phyloP scores from a whole-genome alignment of 225 moss, liverwort and hornwort genomes.

The Physcomitrellopsis africana region DNA sequence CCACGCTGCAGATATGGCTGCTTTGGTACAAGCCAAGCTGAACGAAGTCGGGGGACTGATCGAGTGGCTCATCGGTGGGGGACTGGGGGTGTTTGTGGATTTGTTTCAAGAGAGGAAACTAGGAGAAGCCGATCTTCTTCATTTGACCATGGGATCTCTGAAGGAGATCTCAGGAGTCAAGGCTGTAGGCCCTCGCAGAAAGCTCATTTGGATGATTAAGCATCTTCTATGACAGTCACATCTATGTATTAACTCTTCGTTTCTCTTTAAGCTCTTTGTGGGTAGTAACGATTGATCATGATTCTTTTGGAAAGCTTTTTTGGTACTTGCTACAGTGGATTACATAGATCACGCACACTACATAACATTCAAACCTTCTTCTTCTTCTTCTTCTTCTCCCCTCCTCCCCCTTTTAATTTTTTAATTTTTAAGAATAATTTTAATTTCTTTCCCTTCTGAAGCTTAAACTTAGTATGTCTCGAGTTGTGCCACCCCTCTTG shows the following conservation, averaged over 20 bases:
- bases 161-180: slow-evolving; percentile 61
- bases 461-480: no score
- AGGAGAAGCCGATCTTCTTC: slow-evolving; percentile 48
- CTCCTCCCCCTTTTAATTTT: no score
- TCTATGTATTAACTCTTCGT: not conserved
- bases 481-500: no score
- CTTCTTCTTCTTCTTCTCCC: no score
- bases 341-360: no score
- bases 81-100: slow-evolving; percentile 60
- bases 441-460: no score
- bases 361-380: no score
- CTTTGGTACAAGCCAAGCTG: slow-evolving; percentile 43
- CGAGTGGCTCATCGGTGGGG: slow-evolving; percentile 54
- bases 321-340: no score
- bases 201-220: slow-evolving; percentile 60
- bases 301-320: no score
- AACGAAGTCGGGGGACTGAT: slow-evolving; percentile 60
- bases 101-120: slow-evolving; percentile 59
- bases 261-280: no score
- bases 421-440: no score
- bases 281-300: no score
- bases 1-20: slow-evolving; percentile 28
- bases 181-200: slow-evolving; percentile 66
- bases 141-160: slow-evolving; percentile 60
- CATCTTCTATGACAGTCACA: slow-evolving; percentile 36